Base-by-base conservation (phyloP, 768 basidiomycete species). In the Lactarius akahatsu region DNA sequence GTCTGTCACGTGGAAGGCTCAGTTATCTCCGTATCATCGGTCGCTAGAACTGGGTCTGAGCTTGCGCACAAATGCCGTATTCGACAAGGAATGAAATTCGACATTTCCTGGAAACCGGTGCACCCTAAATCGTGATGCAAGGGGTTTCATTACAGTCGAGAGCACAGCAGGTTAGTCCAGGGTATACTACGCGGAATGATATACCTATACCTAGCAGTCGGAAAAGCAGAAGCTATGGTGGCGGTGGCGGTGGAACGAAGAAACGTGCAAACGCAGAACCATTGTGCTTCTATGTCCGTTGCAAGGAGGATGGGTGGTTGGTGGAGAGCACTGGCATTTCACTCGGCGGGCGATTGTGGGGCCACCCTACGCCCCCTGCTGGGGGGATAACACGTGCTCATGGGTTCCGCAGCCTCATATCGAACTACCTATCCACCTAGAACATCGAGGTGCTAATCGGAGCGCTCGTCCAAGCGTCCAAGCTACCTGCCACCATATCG, bases 311-410 rank as follows among this genome's bases (percentile, higher is more conserved):
- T 8, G 23, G 59, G 4, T 4, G n/a, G 23, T 28, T 38, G 43
- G 45, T 18, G 41, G 64, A 40, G 59, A 55, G 30, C n/a, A n/a
- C n/a, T n/a, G n/a, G n/a, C 56, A 43, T 16, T 30, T 23, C 45
- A 28, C 52, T 55, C 54, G 56, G 20, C 26, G 23, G 23, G 54
- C 43, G 30, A 26, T 23, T 20, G 23, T 34, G 60, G 60, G 36
- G 55, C 13, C 13, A 15, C 50, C 47, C 20, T n/a, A 9, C 20
- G 20, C 20, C 0, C 13, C 50, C 23, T 26, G 23, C 50, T 26
- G 13, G 23, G 11, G 26, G 15, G 50, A 52, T 52, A 52, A 26
- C 50, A 52, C 23, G 23, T 11, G 13, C 26, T 52, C 23, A 52
- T 23, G 13, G 5, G 13, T 52, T 52, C 50, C 13, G 26, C 50